A percentile compares a stretch with the other conserved stretches of the same genome.
Evolutionary conservation across 1,284 basidiomycete genomes (phyloP).

Genomic region (Heliocybe sulcata): DNA sequence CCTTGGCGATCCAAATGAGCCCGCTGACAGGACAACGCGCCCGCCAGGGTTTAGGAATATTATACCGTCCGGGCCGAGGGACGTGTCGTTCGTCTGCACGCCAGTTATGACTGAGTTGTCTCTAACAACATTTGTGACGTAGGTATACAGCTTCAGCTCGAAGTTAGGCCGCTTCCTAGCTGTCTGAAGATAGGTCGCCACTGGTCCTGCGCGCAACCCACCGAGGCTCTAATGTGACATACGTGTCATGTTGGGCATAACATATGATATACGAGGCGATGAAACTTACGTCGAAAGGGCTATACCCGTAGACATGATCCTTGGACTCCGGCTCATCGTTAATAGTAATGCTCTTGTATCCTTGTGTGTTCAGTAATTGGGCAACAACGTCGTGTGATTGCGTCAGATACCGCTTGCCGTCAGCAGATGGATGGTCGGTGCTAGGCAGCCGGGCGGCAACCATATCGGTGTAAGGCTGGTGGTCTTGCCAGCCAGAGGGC

Average conservation of each 20-base stretch:
- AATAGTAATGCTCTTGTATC: constrained; percentile 45
- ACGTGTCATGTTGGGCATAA: background rate
- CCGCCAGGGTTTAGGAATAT: constrained; percentile 49
- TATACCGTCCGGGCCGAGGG: constrained; percentile 44
- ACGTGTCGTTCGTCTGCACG: constrained; percentile 53
- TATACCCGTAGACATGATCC: constrained; percentile 55
- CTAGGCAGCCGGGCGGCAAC: constrained; percentile 44
- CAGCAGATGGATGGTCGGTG: constrained; percentile 52
- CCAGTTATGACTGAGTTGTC: constrained; percentile 51
- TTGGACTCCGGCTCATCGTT: constrained; percentile 49
- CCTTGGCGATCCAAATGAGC: constrained; percentile 48
- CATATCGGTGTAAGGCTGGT: constrained; percentile 39
- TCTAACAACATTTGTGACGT: constrained; percentile 47
- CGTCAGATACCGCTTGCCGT: constrained; percentile 53
- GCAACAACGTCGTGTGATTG: constrained; percentile 38
- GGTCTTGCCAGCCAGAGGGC: constrained; percentile 48
- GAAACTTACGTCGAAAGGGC: constrained; percentile 40
- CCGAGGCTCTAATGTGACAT: constrained; percentile 35
- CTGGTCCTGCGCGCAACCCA: constrained; percentile 53
- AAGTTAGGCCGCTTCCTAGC: constrained; percentile 48
- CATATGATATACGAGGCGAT: background rate
- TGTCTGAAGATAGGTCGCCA: constrained; percentile 53
- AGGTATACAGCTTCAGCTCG: constrained; percentile 37
- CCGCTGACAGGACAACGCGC: constrained; percentile 52
- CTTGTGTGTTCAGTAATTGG: constrained; percentile 36